A percentile compares a stretch with the other conserved stretches of the same genome.
Evolutionary conservation across 257 asterid species (phyloP).

Genomic region (Rauvolfia tetraphylla): DNA sequence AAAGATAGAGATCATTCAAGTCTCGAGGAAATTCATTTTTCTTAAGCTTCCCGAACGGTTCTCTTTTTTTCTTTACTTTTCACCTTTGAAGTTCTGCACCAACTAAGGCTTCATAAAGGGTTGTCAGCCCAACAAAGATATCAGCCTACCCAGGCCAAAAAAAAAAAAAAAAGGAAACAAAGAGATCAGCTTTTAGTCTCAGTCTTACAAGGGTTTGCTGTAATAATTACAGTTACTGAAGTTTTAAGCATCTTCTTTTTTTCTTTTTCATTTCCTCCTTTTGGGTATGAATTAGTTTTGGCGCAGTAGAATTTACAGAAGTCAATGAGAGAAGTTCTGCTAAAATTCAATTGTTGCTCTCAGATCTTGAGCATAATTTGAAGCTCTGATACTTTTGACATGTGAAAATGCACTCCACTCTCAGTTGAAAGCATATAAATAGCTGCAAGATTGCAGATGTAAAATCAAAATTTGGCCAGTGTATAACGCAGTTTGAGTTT

Average conservation of each 20-base stretch:
- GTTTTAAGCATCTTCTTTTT: neutral
- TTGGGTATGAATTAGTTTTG: neutral
- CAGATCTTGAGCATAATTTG: neutral
- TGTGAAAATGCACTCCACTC: neutral
- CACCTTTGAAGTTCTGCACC: slow-evolving; percentile 3
- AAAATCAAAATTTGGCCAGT: neutral
- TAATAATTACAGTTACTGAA: neutral
- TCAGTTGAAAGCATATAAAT: neutral
- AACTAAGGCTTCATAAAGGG: neutral
- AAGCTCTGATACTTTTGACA: neutral
- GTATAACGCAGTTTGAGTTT: neutral
- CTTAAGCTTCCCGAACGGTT: neutral
- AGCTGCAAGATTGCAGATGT: neutral
- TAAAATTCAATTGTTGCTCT: neutral
- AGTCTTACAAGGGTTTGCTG: slow-evolving; percentile 10
- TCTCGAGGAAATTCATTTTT: neutral
- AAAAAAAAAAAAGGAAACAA: no score
- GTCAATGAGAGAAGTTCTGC: neutral
- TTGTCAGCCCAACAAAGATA: slow-evolving; percentile 1
- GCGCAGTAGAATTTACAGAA: neutral
- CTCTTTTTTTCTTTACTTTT: neutral
- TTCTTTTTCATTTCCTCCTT: neutral
- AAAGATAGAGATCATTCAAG: slow-evolving; percentile 20
- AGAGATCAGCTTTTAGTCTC: neutral
- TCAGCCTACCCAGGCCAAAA: no score